Base-by-base conservation (phyloP, 306 rosid genomes). In the Glycyrrhiza uralensis region DNA sequence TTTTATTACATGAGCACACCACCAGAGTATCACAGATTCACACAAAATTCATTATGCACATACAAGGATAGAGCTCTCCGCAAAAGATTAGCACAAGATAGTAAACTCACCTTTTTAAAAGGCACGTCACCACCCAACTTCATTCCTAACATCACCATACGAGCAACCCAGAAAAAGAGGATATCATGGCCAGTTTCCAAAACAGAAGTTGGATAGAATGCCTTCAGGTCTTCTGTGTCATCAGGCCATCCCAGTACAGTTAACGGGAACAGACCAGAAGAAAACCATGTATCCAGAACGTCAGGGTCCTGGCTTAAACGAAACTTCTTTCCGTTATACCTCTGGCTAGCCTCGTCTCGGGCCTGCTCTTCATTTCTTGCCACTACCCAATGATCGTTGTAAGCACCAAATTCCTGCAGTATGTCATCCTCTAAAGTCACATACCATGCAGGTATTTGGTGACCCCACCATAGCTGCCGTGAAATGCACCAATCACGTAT, bases 391-490 rank as follows among this genome's bases (percentile, higher is more conserved):
- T 85, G 96, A 69, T 94, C 96, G 33, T 33, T 67, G 55, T 85
- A 84, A 32, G 77, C 87, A 41, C 99, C 99, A 39, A 87, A 78
- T 76, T 91, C 96, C 85, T 81, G 84, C 57, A 77, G 80, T 44
- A 45, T 44, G 62, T 91, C 99, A 79, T 85, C 95, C 69, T 91
- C 93, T 66, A 84, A 66, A 9, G 86, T 69, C 50, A 84, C 90
- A 70, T 91, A 94, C 97, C 97, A 94, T 22, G 97, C 97, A 79
- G 99, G 99, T 70, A 91, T 77, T 23, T 85, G 92, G 72, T 94
- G 99, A 74, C 99, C 99, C 97, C 99, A 94, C 99, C 99, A 94
- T 11, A 94, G 91, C 81, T 94, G 96, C 76, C 97, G 85, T 71
- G 96, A 94, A 83, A 94, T 68, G 79, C 97, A 91, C 97, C 99